Evolutionary conservation across 2,329 filamentous ascomycete species (phyloP).

Genomic region (Hortaea werneckii): DNA sequence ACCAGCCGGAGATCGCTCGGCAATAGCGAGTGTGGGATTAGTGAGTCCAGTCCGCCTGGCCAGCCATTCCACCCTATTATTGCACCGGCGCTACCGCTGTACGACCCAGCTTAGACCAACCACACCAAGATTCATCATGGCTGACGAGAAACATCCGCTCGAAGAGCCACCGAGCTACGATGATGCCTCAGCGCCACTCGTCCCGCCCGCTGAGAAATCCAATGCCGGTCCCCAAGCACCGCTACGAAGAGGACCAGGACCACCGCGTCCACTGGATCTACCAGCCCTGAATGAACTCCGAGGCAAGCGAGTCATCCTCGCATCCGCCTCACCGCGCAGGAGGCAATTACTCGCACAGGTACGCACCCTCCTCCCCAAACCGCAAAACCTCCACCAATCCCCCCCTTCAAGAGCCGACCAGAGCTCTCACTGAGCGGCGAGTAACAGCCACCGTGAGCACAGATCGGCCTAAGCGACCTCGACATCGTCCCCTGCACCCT

Average conservation of each 20-base stretch:
- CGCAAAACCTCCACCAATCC: not conserved
- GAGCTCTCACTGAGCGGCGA: conserved; percentile 13
- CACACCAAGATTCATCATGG: conserved; percentile 8
- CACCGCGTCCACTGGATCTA: conserved; percentile 61
- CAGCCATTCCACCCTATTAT: too few species aligned
- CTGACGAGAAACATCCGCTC: conserved; percentile 26
- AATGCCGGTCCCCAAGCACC: not conserved
- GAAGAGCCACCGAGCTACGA: conserved; percentile 38
- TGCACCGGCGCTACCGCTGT: too few species aligned
- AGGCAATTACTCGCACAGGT: conserved; percentile 70
- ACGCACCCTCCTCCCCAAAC: conserved; percentile 8
- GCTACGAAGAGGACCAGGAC: conserved; percentile 28
- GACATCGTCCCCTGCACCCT: conserved; percentile 77
- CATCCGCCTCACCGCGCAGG: conserved; percentile 77
- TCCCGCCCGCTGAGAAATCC: not conserved
- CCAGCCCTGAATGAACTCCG: conserved; percentile 70
- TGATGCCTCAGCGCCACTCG: conserved; percentile 14
- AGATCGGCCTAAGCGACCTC: conserved; percentile 71
- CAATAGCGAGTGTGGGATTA: too few species aligned
- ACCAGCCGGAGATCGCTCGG: too few species aligned
- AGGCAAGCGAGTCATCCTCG: conserved; percentile 74
- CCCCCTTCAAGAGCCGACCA: not conserved
- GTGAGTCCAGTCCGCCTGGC: too few species aligned
- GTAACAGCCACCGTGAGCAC: conserved; percentile 11
- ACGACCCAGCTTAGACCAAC: not conserved